These are phyloP conservation scores for Zygosaccharomyces kombuchaensis DNA, from an alignment of 805 yeast genomes.

Conservation along the genomic window DNA sequence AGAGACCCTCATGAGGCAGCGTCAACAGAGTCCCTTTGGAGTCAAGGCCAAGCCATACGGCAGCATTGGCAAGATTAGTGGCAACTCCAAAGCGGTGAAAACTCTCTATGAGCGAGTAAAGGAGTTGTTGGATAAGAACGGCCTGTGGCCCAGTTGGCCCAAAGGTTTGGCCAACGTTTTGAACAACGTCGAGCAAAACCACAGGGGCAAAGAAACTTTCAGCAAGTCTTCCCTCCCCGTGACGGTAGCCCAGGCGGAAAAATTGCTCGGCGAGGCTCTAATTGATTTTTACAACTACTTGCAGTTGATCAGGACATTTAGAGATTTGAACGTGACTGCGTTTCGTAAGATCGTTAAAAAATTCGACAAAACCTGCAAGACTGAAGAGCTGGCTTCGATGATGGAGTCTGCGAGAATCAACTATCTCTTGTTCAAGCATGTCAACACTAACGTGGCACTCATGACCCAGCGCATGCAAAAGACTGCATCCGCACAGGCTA, in stretches of 20 bases:
- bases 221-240: conserved; percentile 14
- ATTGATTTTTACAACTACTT: conserved; percentile 31
- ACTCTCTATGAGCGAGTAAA: conserved; percentile 4
- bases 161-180: conserved; percentile 11
- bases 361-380: conserved; percentile 59
- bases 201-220: conserved; percentile 18
- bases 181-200: conserved; percentile 3
- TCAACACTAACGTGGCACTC: conserved; percentile 23
- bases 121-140: conserved; percentile 19
- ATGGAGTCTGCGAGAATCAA: conserved; percentile 27
- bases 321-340: conserved; percentile 78
- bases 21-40: not conserved
- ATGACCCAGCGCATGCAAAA: conserved; percentile 27
- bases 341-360: conserved; percentile 86
- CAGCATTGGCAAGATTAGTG: conserved; percentile 5
- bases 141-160: conserved; percentile 34
- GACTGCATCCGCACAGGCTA: conserved; percentile 14
- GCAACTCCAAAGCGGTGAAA: conserved; percentile 7
- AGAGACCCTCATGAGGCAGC: not conserved
- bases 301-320: conserved; percentile 42
- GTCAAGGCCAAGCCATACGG: conserved; percentile 6
- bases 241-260: conserved; percentile 17
- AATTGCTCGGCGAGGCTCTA: conserved; percentile 29
- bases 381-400: conserved; percentile 25
- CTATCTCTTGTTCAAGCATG: conserved; percentile 28